phyloP scores from a whole-genome alignment of 2,329 filamentous ascomycete genomes.

The Aspergillus latus region DNA sequence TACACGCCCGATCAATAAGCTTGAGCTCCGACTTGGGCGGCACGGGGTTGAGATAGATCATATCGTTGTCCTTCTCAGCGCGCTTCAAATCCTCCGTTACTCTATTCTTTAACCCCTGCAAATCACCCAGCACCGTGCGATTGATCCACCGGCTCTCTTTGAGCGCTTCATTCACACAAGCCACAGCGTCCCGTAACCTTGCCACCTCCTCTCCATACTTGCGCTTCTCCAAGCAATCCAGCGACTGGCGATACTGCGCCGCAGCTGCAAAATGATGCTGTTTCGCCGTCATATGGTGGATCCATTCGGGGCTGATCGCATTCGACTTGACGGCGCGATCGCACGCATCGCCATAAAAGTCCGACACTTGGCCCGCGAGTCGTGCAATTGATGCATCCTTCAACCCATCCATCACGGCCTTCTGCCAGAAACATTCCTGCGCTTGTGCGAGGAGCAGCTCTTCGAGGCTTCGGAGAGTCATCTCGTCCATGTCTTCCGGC shows the following conservation, averaged over 20 bases:
- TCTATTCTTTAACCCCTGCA: conserved; percentile 77
- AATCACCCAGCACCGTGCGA: conserved; percentile 75
- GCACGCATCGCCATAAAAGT: conserved; percentile 80
- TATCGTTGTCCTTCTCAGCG: conserved; percentile 93
- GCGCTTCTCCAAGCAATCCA: conserved; percentile 87
- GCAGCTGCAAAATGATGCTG: conserved; percentile 96
- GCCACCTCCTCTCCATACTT: conserved; percentile 96
- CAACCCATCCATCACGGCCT: conserved; percentile 88
- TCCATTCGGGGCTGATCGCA: conserved; percentile 89
- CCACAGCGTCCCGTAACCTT: conserved; percentile 75
- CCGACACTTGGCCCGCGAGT: conserved; percentile 84
- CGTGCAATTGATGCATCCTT: conserved; percentile 92
- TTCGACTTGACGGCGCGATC: conserved; percentile 87
- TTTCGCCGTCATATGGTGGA: conserved; percentile 95
- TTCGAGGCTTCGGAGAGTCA: conserved; percentile 79
- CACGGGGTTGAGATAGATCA: conserved; percentile 85
- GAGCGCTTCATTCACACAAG: conserved; percentile 80
- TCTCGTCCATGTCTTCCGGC: conserved; percentile 92
- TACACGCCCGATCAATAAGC: conserved; percentile 79
- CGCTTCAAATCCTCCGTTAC: conserved; percentile 86
- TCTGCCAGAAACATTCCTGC: conserved; percentile 98
- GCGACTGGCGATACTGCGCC: conserved; percentile 86
- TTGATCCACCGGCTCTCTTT: conserved; percentile 82
- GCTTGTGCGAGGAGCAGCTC: conserved; percentile 86
- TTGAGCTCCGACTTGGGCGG: conserved; percentile 86